A percentile compares a stretch with the other conserved stretches of the same genome.
Conservation (phyloP, 345 rosid species). For the Dimocarpus longan region DNA sequence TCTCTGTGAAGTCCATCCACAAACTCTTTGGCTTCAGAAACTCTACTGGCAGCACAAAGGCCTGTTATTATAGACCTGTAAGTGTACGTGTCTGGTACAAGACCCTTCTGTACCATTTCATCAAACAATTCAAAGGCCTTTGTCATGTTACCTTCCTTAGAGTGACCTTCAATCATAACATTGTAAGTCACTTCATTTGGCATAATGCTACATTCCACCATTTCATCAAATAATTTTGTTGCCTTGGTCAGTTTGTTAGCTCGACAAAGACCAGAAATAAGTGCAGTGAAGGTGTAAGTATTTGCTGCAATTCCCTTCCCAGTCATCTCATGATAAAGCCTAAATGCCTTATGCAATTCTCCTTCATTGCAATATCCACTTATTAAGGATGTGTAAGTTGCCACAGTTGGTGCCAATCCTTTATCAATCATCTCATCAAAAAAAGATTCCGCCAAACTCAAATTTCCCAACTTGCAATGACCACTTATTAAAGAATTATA, state of each 20-base stretch:
- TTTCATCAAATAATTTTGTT: conserved; percentile 53
- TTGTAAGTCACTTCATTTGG: conserved; percentile 88
- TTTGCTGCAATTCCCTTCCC: conserved; percentile 73
- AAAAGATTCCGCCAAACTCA: conserved; percentile 53
- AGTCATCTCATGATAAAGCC: conserved; percentile 83
- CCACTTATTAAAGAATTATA: conserved; percentile 83
- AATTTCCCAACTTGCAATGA: conserved; percentile 70
- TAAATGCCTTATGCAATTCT: conserved; percentile 56
- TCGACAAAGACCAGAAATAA: conserved; percentile 70
- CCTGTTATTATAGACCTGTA: conserved; percentile 78
- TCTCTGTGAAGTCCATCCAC: conserved; percentile 63
- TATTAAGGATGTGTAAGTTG: conserved; percentile 73
- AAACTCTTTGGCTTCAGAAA: conserved; percentile 70
- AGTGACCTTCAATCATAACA: conserved; percentile 77
- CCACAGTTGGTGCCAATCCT: conserved; percentile 69
- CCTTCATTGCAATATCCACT: conserved; percentile 77
- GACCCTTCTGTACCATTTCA: conserved; percentile 73
- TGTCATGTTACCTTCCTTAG: conserved; percentile 52
- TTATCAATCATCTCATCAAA: conserved; percentile 55
- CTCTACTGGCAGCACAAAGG: conserved; percentile 68
- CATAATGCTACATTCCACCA: conserved; percentile 52
- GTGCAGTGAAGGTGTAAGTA: conserved; percentile 65
- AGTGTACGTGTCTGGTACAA: conserved; percentile 81
- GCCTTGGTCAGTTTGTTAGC: conserved; percentile 63
- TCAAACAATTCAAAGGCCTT: conserved; percentile 65